Conservation (phyloP, 1,284 basidiomycete species). For the Trichosporon inkin region DNA sequence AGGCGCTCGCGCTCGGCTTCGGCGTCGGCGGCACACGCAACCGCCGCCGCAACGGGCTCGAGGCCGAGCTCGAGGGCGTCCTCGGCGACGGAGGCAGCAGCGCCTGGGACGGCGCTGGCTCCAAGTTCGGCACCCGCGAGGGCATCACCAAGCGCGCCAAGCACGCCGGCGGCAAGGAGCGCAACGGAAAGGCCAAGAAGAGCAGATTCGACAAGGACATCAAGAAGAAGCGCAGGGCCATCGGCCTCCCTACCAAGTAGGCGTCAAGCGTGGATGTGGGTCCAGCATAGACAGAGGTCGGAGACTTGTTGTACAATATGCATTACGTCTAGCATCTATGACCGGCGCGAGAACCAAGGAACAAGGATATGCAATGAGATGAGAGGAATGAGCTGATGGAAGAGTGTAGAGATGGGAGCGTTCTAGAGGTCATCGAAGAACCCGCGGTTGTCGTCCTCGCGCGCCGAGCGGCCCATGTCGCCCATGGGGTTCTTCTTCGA, state of each 20-base stretch:
- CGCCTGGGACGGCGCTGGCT: conserved; percentile 56
- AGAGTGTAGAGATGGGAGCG: background rate
- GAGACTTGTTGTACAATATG: conserved; percentile 14
- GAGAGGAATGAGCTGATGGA: conserved; percentile 4
- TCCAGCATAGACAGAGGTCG: background rate
- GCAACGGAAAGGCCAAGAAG: conserved; percentile 58
- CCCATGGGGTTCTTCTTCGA: conserved; percentile 39
- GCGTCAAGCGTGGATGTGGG: background rate
- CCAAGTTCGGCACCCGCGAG: conserved; percentile 57
- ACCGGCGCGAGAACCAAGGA: background rate
- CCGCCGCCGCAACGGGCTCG: conserved; percentile 66
- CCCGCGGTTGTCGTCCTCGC: conserved; percentile 55
- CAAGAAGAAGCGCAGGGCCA: conserved; percentile 45
- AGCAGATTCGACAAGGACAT: conserved; percentile 71
- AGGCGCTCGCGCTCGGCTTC: conserved; percentile 79
- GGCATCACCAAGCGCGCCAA: conserved; percentile 55
- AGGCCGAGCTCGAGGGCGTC: conserved; percentile 79
- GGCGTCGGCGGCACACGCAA: conserved; percentile 51
- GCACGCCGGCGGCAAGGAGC: conserved; percentile 10
- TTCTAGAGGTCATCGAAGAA: conserved; percentile 65
- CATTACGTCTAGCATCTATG: conserved; percentile 8
- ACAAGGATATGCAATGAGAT: background rate
- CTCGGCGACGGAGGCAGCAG: conserved; percentile 56
- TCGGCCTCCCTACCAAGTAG: conserved; percentile 20
- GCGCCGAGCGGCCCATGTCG: conserved; percentile 27